Evolutionary conservation across 805 yeast genomes (phyloP).

Genomic region (Zygosaccharomyces siamensis): DNA sequence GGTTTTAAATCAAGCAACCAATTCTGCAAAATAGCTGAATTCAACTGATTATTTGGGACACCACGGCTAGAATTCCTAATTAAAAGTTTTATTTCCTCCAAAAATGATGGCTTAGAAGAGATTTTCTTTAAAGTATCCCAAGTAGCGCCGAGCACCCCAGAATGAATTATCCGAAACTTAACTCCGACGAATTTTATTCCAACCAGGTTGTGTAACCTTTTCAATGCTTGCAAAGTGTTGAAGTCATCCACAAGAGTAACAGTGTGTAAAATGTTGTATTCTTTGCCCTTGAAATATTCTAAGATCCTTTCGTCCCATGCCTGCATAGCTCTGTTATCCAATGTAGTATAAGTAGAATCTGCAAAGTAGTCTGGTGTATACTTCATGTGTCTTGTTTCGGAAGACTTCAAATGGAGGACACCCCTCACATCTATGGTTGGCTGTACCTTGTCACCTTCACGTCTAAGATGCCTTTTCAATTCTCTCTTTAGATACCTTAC

Average conservation of each 20-base stretch:
- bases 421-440: constrained; percentile 25
- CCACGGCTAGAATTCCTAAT: not conserved
- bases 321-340: constrained; percentile 21
- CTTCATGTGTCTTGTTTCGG: constrained; percentile 42
- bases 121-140: constrained; percentile 21
- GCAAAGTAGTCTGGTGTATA: constrained; percentile 47
- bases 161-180: constrained; percentile 40
- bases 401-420: constrained; percentile 29
- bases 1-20: constrained; percentile 30
- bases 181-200: constrained; percentile 32
- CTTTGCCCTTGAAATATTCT: constrained; percentile 18
- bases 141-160: constrained; percentile 16
- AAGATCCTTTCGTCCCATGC: constrained; percentile 20
- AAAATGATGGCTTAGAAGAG: constrained; percentile 27
- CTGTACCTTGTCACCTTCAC: constrained; percentile 10
- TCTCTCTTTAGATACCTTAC: constrained; percentile 27
- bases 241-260: constrained; percentile 61
- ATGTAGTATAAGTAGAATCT: constrained; percentile 31
- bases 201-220: constrained; percentile 41
- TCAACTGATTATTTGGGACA: constrained; percentile 11
- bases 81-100: constrained; percentile 14
- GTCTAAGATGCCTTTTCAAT: constrained; percentile 11
- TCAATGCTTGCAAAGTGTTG: constrained; percentile 33
- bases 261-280: constrained; percentile 31
- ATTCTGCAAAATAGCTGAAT: constrained; percentile 6